A percentile compares a stretch with the other conserved stretches of the same genome.
phyloP scores from a whole-genome alignment of 768 basidiomycete genomes.

The Termitomyces sp. region DNA sequence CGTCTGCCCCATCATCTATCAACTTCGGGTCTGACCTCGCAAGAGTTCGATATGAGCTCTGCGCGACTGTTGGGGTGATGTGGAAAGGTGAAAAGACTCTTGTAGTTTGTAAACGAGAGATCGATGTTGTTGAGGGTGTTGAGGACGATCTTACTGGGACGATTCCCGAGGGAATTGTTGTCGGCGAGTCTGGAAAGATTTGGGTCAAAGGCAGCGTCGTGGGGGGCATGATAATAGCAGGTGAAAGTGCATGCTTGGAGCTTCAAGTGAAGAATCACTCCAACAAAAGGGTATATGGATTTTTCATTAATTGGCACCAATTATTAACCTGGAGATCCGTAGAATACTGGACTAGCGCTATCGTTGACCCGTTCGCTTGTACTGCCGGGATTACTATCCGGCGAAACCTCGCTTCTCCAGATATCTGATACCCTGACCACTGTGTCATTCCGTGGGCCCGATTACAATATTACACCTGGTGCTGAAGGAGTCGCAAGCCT shows the following conservation, averaged over 20 bases:
- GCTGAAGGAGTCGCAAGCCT: slow-evolving; percentile 75
- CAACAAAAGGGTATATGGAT: slow-evolving; percentile 55
- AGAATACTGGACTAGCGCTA: slow-evolving; percentile 68
- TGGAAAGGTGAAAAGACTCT: slow-evolving; percentile 73
- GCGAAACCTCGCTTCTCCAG: slow-evolving; percentile 45
- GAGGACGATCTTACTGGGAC: slow-evolving; percentile 28
- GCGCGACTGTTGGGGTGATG: slow-evolving; percentile 63
- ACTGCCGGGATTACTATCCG: slow-evolving; percentile 36
- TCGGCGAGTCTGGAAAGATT: slow-evolving; percentile 76
- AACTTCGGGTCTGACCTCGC: slow-evolving; percentile 67
- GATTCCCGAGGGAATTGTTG: slow-evolving; percentile 53
- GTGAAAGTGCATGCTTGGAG: slow-evolving; percentile 67
- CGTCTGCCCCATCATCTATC: slow-evolving; percentile 63
- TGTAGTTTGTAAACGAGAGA: slow-evolving; percentile 53
- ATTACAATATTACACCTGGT: slow-evolving; percentile 70
- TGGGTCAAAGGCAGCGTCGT: slow-evolving; percentile 68
- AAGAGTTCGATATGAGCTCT: slow-evolving; percentile 64
- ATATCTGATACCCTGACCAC: slow-evolving; percentile 63
- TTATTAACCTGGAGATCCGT: not conserved
- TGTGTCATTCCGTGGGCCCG: slow-evolving; percentile 67
- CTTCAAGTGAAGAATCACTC: slow-evolving; percentile 82
- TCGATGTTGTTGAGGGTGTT: slow-evolving; percentile 61
- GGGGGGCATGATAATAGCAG: slow-evolving; percentile 58
- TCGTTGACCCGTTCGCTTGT: slow-evolving; percentile 56
- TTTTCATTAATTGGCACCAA: not conserved